Conservation (phyloP, 1,284 basidiomycete genomes). For the Naganishia liquefaciens region DNA sequence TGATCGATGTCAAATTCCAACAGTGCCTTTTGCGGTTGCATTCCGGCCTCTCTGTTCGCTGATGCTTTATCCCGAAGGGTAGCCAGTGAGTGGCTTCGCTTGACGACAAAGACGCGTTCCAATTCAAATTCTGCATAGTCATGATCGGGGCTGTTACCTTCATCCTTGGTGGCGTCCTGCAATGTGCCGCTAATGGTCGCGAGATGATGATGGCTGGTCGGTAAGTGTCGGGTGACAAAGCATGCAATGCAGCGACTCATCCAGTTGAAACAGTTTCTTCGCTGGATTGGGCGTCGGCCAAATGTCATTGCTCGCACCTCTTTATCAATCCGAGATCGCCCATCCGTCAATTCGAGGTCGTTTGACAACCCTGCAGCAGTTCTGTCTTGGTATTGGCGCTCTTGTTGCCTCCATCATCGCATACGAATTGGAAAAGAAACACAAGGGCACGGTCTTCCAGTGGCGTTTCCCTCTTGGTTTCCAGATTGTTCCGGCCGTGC, state of each 20-base stretch:
- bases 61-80: slow-evolving; percentile 49
- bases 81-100: slow-evolving; percentile 40
- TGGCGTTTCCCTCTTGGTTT: slow-evolving; percentile 61
- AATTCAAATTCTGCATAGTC: not conserved
- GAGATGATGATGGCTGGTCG: slow-evolving; percentile 64
- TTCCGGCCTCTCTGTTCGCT: slow-evolving; percentile 49
- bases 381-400: slow-evolving; percentile 59
- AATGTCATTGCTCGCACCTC: slow-evolving; percentile 61
- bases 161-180: slow-evolving; percentile 60
- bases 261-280: slow-evolving; percentile 6
- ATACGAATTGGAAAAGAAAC: slow-evolving; percentile 53
- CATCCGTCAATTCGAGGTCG: slow-evolving; percentile 65
- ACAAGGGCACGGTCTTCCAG: slow-evolving; percentile 47
- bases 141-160: slow-evolving; percentile 44
- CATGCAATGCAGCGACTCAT: not conserved
- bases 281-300: slow-evolving; percentile 58
- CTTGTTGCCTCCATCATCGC: slow-evolving; percentile 54
- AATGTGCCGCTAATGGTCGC: slow-evolving; percentile 57
- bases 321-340: slow-evolving; percentile 64
- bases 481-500: slow-evolving; percentile 58
- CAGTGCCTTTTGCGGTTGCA: slow-evolving; percentile 46
- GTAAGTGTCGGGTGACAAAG: slow-evolving; percentile 32
- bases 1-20: slow-evolving; percentile 2
- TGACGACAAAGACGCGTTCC: not conserved
- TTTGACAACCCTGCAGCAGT: slow-evolving; percentile 62